These are phyloP conservation scores for Schwanniomyces sp. DNA, from an alignment of 805 yeast species.

Conservation along the genomic window DNA sequence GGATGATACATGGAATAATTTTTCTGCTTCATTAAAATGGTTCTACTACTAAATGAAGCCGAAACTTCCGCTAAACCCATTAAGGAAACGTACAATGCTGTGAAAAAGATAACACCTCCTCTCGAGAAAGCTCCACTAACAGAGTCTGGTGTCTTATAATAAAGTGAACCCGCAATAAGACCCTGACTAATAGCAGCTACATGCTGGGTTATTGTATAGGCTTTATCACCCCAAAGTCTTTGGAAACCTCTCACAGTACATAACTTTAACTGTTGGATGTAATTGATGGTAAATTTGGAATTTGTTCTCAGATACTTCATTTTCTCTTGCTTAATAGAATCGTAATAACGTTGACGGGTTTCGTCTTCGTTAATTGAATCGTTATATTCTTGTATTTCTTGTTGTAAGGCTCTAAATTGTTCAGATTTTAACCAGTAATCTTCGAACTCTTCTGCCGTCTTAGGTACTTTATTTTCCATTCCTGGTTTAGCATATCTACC, in stretches of 20 bases:
- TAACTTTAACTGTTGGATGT: not conserved
- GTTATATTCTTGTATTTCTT: slow-evolving; percentile 20
- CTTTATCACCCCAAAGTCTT: slow-evolving; percentile 51
- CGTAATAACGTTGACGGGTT: not conserved
- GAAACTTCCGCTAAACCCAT: slow-evolving; percentile 58
- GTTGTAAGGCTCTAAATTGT: slow-evolving; percentile 26
- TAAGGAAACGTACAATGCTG: slow-evolving; percentile 61
- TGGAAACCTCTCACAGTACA: slow-evolving; percentile 39
- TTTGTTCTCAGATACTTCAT: not conserved
- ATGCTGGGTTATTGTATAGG: slow-evolving; percentile 42
- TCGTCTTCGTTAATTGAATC: not conserved
- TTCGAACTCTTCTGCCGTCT: slow-evolving; percentile 25
- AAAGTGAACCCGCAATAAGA: slow-evolving; percentile 55
- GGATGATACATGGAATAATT: slow-evolving; percentile 59
- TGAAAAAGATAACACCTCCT: slow-evolving; percentile 67
- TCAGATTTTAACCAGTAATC: slow-evolving; percentile 33
- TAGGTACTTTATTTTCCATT: slow-evolving; percentile 27
- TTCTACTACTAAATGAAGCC: slow-evolving; percentile 34
- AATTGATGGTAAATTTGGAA: not conserved
- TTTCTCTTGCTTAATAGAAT: not conserved
- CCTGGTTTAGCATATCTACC: slow-evolving; percentile 37
- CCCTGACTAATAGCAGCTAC: slow-evolving; percentile 53
- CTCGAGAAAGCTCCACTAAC: slow-evolving; percentile 54
- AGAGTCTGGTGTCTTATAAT: slow-evolving; percentile 47
- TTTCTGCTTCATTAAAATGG: slow-evolving; percentile 59